These are phyloP conservation scores for Colletotrichum tanaceti DNA, from an alignment of 2,329 filamentous ascomycete species.

Conservation along the genomic window DNA sequence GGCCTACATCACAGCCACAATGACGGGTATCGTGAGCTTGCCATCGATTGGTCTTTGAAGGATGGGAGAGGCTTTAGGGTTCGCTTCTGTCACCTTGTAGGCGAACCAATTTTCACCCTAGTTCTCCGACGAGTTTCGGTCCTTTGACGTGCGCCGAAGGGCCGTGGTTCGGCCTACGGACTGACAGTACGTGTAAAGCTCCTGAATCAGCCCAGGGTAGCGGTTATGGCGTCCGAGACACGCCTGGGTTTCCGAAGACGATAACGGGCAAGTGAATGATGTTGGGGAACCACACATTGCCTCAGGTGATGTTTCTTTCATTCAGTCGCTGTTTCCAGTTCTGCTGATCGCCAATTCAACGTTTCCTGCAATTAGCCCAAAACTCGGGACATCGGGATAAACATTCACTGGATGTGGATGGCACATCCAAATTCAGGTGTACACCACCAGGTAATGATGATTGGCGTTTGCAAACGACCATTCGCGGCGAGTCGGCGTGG, in stretches of 20 bases:
- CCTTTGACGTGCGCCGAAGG: conserved; percentile 47
- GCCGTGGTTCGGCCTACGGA: not conserved
- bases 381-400: not conserved
- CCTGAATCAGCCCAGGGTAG: conserved; percentile 31
- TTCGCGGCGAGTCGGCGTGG: not conserved
- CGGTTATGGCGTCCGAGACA: conserved; percentile 14
- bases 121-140: conserved; percentile 69
- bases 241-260: conserved; percentile 2
- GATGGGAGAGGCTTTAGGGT: conserved; percentile 22
- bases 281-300: not conserved
- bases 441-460: too few species aligned
- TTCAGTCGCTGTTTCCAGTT: too few species aligned
- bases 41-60: not conserved
- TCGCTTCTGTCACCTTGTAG: not conserved
- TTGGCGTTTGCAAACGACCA: not conserved
- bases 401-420: not conserved
- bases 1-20: conserved; percentile 17
- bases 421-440: too few species aligned
- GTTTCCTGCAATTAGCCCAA: not conserved
- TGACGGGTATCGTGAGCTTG: conserved; percentile 8
- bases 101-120: conserved; percentile 78
- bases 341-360: not conserved
- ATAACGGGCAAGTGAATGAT: not conserved
- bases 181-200: not conserved
- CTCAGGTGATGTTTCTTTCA: not conserved